phyloP scores from a whole-genome alignment of 805 yeast species.

The Saturnispora hagleri region DNA sequence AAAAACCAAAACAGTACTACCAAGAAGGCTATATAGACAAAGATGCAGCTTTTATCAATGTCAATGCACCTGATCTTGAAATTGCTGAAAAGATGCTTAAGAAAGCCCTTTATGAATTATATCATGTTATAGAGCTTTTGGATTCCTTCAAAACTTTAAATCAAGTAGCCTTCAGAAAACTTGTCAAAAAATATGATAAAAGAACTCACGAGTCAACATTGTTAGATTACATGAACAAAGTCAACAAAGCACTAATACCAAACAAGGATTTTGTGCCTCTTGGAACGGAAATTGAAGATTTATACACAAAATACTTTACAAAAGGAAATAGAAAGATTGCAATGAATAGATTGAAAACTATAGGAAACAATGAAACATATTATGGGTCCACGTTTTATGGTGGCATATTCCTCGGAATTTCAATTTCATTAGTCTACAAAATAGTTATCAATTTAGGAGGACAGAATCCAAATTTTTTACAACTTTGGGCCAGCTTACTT shows the following conservation, averaged over 20 bases:
- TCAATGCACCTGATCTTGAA: conserved; percentile 1
- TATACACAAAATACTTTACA: conserved; percentile 58
- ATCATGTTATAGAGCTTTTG: conserved; percentile 59
- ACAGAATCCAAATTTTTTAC: conserved; percentile 53
- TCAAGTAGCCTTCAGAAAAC: conserved; percentile 80
- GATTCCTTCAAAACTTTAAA: conserved; percentile 66
- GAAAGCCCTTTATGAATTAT: conserved; percentile 60
- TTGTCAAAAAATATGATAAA: conserved; percentile 86
- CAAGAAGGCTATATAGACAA: conserved; percentile 23
- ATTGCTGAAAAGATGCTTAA: conserved; percentile 61
- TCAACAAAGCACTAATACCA: conserved; percentile 36
- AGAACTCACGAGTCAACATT: conserved; percentile 38
- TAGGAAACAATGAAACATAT: conserved; percentile 31
- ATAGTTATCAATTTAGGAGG: conserved; percentile 28
- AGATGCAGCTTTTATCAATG: conserved; percentile 12
- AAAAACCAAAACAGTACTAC: conserved; percentile 26
- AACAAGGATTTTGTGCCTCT: not conserved
- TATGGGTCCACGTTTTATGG: conserved; percentile 43
- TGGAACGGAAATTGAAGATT: conserved; percentile 42
- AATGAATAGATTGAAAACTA: conserved; percentile 55
- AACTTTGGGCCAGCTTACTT: conserved; percentile 89
- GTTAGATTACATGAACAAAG: conserved; percentile 43
- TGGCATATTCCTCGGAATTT: conserved; percentile 63
- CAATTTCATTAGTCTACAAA: conserved; percentile 55
- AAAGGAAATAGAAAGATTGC: conserved; percentile 63